phyloP scores from a whole-genome alignment of 176 grass and related monocot genomes.

The Hordeum marinum region DNA sequence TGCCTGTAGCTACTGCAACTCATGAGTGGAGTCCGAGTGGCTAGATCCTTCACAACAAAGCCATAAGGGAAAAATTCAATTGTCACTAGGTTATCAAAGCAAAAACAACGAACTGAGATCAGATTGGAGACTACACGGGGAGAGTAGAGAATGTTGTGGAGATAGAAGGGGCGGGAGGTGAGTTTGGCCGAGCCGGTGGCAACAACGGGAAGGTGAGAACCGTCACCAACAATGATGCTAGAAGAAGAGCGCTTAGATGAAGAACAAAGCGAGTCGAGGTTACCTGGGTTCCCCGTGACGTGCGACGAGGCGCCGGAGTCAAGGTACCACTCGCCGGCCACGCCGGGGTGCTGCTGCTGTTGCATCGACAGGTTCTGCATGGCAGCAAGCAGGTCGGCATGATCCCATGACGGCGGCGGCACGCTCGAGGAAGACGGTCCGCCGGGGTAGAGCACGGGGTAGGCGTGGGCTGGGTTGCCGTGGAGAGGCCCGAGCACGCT shows the following conservation, averaged over 20 bases:
- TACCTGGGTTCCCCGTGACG: neutral
- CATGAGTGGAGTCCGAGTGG: neutral
- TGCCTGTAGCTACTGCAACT: no score
- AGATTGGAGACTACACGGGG: neutral
- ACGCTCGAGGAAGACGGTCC: no score
- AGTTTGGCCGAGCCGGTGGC: neutral
- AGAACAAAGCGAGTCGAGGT: neutral
- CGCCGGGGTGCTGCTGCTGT: no score
- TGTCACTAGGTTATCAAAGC: neutral
- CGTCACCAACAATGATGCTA: neutral
- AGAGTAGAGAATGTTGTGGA: neutral
- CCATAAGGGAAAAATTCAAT: neutral
- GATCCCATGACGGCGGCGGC: no score
- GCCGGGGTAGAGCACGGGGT: no score
- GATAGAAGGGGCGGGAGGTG: neutral
- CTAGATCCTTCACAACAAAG: neutral
- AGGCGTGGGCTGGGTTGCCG: no score
- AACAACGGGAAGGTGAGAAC: neutral
- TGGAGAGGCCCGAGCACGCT: no score
- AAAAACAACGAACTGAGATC: neutral
- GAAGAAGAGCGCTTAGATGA: neutral
- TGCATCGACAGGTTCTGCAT: no score
- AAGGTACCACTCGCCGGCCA: no score
- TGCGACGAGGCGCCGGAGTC: neutral
- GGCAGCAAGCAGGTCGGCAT: no score